Percentiles rank a stretch among this genome's conserved stretches.
Conservation (phyloP, 306 rosid genomes). For the Corylus americana region DNA sequence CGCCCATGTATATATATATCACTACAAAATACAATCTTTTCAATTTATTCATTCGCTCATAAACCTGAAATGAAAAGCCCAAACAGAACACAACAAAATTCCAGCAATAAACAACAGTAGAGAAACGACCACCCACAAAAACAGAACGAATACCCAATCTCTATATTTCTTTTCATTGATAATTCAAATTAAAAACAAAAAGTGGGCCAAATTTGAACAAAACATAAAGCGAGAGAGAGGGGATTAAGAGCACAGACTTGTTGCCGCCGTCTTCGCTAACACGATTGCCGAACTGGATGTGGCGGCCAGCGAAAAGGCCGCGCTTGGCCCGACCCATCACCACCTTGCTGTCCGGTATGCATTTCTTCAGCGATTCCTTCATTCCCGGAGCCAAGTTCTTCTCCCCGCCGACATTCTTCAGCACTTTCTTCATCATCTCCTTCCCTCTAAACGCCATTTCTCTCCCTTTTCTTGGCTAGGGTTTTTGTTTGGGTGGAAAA, state of each 20-base stretch:
- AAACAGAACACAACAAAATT: background rate
- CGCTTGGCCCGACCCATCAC: conserved; percentile 91
- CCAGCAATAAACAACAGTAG: background rate
- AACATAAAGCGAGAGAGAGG: background rate
- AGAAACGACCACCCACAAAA: background rate
- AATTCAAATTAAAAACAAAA: background rate
- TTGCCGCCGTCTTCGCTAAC: conserved; percentile 97
- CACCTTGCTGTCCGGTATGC: conserved; percentile 63
- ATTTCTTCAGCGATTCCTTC: conserved; percentile 66
- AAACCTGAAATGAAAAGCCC: background rate
- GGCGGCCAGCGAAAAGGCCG: conserved; percentile 83
- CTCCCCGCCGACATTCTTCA: conserved; percentile 77
- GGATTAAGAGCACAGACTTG: conserved; percentile 52
- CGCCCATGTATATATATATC: too few species aligned
- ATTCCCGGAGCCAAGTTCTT: conserved; percentile 55
- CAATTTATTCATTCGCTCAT: background rate
- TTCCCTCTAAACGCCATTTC: conserved; percentile 80
- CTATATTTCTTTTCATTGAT: background rate
- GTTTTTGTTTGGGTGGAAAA: conserved; percentile 4
- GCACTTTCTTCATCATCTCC: conserved; percentile 78
- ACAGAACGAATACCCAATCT: background rate
- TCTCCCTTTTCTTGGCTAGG: background rate
- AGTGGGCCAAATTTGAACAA: background rate
- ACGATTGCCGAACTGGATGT: conserved; percentile 81
- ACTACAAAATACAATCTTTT: background rate